These are phyloP conservation scores for Podila verticillata DNA, from an alignment of 192 early-diverging fungal species.

Conservation along the genomic window DNA sequence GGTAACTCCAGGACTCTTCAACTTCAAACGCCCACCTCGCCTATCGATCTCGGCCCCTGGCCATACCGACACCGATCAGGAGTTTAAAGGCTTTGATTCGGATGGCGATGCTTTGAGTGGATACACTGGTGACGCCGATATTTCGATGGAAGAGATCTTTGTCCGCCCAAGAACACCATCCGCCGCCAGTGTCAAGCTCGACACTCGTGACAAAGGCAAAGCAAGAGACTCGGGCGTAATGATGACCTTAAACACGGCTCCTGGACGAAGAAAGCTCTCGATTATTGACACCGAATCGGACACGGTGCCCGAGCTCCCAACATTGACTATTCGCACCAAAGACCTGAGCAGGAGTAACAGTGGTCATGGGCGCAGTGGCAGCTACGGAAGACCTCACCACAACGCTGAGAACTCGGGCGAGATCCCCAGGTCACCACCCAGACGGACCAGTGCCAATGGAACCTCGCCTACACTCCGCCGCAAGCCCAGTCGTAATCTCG, in stretches of 20 bases:
- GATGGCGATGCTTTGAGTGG: constrained; percentile 49
- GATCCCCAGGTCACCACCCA: neutral
- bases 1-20: constrained; percentile 34
- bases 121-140: constrained; percentile 45
- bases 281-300: constrained; percentile 42
- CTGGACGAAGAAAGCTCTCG: constrained; percentile 20
- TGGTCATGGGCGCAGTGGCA: neutral
- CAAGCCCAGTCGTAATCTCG: neutral
- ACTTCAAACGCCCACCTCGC: constrained; percentile 24
- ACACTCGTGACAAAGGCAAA: constrained; percentile 7
- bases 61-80: constrained; percentile 6
- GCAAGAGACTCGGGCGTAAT: constrained; percentile 15
- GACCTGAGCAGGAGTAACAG: constrained; percentile 25
- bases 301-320: constrained; percentile 27
- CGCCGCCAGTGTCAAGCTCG: neutral
- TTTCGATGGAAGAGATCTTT: constrained; percentile 49
- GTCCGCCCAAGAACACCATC: constrained; percentile 26
- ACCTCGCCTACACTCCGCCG: neutral
- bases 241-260: neutral
- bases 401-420: neutral
- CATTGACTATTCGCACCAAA: constrained; percentile 19
- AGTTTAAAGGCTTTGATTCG: constrained; percentile 44
- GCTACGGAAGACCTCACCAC: neutral
- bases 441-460: neutral
- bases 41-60: neutral